Percentiles rank a stretch among this genome's conserved stretches.
phyloP scores from a whole-genome alignment of 2,329 filamentous ascomycete genomes.

The Aspergillus texensis region DNA sequence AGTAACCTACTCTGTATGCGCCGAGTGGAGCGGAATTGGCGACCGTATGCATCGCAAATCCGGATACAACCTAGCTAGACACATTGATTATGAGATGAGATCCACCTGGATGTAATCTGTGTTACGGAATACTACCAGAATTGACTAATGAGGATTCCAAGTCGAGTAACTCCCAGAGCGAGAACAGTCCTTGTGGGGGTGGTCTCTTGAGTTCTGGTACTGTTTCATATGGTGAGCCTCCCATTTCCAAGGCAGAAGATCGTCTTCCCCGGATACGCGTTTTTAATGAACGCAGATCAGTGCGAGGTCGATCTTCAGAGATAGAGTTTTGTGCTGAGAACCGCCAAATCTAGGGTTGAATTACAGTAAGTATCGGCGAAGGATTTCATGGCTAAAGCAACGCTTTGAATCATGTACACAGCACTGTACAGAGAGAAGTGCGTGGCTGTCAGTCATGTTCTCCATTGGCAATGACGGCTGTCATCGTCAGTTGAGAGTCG shows the following conservation, averaged over 20 bases:
- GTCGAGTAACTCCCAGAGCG: background rate
- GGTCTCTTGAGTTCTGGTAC: background rate
- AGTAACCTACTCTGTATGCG: background rate
- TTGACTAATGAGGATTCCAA: too few relatives aligned
- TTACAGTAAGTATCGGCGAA: background rate
- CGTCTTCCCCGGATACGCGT: background rate
- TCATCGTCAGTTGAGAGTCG: background rate
- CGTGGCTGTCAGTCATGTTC: background rate
- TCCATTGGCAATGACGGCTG: background rate
- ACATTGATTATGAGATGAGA: background rate
- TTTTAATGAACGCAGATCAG: conserved; percentile 5
- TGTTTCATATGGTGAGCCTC: background rate
- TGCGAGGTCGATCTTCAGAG: background rate
- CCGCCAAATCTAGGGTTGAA: background rate
- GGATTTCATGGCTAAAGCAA: background rate
- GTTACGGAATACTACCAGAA: background rate
- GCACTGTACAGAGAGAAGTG: background rate
- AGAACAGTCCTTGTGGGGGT: background rate
- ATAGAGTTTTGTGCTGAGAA: background rate
- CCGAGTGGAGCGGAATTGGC: background rate
- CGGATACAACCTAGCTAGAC: conserved; percentile 1
- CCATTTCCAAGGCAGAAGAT: conserved; percentile 12
- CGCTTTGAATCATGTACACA: background rate
- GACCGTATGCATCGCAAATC: conserved; percentile 9
- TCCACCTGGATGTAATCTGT: background rate